A percentile compares a stretch with the other conserved stretches of the same genome.
These are phyloP conservation scores for Parsonsia alboflavescens DNA, from an alignment of 257 asterid genomes.

Conservation along the genomic window DNA sequence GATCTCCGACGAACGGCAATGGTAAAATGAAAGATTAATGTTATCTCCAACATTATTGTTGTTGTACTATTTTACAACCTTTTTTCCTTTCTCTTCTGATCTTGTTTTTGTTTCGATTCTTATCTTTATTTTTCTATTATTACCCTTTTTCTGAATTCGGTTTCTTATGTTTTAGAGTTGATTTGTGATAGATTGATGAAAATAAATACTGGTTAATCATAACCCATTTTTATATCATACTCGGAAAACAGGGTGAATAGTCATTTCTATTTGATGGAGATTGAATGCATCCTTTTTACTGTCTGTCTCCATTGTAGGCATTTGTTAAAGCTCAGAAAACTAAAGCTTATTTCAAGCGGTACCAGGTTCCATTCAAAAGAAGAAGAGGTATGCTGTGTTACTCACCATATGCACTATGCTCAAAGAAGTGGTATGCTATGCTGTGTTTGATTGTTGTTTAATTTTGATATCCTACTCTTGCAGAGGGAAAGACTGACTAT, in stretches of 20 bases:
- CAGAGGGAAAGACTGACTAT: constrained; percentile 89
- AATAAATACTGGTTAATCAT: neutral
- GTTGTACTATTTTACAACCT: no score
- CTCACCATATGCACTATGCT: neutral
- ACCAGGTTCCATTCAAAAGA: constrained; percentile 73
- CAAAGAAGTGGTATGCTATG: no score
- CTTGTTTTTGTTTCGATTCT: neutral
- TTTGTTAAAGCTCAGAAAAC: constrained; percentile 68
- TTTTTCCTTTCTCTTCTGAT: no score
- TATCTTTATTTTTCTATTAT: neutral
- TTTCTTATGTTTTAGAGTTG: neutral
- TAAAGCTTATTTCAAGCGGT: constrained; percentile 65
- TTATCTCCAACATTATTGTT: neutral
- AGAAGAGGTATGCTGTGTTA: constrained; percentile 50
- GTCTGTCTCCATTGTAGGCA: constrained; percentile 23
- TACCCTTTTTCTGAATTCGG: neutral
- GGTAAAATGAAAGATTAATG: neutral
- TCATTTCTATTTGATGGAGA: neutral
- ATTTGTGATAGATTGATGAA: neutral
- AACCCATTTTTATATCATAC: neutral
- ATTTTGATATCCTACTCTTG: constrained; percentile 2
- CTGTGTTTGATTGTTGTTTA: no score
- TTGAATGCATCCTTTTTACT: neutral
- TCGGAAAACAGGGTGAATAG: neutral
- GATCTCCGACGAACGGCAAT: neutral